phyloP scores from a whole-genome alignment of 495 filamentous ascomycete genomes.

The Lindgomyces ingoldianus region DNA sequence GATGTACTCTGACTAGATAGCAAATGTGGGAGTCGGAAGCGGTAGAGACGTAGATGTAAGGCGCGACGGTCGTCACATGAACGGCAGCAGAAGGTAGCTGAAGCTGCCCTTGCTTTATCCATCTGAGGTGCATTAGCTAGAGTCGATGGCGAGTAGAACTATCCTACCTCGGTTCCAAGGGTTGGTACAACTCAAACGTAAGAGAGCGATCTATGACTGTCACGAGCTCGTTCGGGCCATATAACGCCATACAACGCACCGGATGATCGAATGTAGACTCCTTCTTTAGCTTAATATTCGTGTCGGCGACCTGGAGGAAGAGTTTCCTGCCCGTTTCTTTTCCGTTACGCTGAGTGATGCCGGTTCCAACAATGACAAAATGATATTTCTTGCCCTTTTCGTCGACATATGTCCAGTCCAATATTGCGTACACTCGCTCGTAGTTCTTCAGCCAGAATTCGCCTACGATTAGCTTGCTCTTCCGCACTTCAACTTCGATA shows the following conservation, averaged over 20 bases:
- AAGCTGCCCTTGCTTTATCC: conserved; percentile 12
- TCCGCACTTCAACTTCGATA: background rate
- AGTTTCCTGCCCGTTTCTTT: conserved; percentile 27
- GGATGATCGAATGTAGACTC: conserved; percentile 15
- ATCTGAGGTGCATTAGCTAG: conserved; percentile 19
- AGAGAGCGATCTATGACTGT: conserved; percentile 6
- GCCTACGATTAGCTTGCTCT: conserved; percentile 3
- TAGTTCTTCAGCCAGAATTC: conserved; percentile 22
- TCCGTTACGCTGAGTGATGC: conserved; percentile 13
- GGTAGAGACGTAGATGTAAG: conserved; percentile 44
- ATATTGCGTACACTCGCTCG: conserved; percentile 35
- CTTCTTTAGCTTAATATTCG: conserved; percentile 9
- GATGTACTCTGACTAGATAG: conserved; percentile 44
- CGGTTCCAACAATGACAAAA: conserved; percentile 36
- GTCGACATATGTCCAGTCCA: conserved; percentile 33
- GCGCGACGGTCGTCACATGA: conserved; percentile 33
- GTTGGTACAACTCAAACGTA: conserved; percentile 12
- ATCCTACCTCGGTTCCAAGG: conserved; percentile 2
- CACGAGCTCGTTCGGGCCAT: conserved; percentile 6
- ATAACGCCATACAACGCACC: conserved; percentile 22
- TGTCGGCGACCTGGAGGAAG: conserved; percentile 22
- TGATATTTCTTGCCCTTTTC: conserved; percentile 21
- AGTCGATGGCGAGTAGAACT: background rate
- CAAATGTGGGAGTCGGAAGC: conserved; percentile 40
- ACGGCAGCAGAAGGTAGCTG: conserved; percentile 39